A percentile compares a stretch with the other conserved stretches of the same genome.
These are phyloP conservation scores for Plasmodium cynomolgi DNA, from an alignment of 169 alveolate genomes.

Conservation along the genomic window DNA sequence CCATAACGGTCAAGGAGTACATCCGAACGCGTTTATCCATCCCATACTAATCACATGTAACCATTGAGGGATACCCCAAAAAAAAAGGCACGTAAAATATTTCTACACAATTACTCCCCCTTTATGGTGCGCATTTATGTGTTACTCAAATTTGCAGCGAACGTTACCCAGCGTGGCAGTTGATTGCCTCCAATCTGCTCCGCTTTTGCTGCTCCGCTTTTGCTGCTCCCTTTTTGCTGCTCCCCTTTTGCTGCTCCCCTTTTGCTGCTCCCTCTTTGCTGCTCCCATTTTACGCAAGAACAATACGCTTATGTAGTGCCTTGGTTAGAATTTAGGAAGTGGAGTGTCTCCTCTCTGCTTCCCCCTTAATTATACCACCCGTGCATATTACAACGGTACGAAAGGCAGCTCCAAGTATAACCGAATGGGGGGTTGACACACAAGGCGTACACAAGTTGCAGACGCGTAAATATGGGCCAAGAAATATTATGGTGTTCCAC, in stretches of 20 bases:
- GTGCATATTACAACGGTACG: neutral
- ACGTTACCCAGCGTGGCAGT: neutral
- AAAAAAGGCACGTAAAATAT: neutral
- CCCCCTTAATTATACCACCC: neutral
- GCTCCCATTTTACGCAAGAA: neutral
- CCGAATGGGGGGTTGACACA: neutral
- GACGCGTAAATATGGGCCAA: neutral
- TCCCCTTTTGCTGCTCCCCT: too few relatives aligned
- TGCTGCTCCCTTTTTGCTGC: too few relatives aligned
- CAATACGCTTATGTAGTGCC: neutral
- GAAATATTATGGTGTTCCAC: neutral
- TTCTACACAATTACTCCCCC: neutral
- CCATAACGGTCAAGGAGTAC: neutral
- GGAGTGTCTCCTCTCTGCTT: neutral
- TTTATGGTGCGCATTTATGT: neutral
- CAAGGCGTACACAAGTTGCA: neutral
- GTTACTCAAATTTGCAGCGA: neutral
- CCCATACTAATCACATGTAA: neutral
- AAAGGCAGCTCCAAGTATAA: neutral
- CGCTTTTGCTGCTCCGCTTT: too few relatives aligned
- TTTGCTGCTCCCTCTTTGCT: too few relatives aligned
- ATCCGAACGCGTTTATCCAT: neutral
- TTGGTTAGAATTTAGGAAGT: neutral
- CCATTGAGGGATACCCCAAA: neutral
- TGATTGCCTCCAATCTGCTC: neutral